These are phyloP conservation scores for Gomphus bonarii DNA, from an alignment of 1,284 basidiomycete species.

Conservation along the genomic window DNA sequence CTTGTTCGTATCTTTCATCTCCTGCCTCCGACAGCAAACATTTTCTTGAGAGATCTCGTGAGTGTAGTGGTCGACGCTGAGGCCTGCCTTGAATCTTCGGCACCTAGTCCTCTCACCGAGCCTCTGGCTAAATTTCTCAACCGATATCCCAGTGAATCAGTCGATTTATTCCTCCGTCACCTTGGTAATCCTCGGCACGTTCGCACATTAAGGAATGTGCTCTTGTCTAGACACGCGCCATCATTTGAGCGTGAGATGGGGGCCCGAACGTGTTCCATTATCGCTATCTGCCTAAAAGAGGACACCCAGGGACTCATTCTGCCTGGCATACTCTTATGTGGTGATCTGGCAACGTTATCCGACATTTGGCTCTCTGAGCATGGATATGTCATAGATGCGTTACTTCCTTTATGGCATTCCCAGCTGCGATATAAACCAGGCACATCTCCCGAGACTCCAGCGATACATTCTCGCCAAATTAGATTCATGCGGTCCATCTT, in stretches of 20 bases:
- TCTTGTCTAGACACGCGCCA: constrained; percentile 70
- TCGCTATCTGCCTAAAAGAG: constrained; percentile 47
- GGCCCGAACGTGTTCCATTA: constrained; percentile 52
- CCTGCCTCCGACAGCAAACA: constrained; percentile 85
- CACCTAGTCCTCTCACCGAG: constrained; percentile 87
- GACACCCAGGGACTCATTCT: constrained; percentile 45
- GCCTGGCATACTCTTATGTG: constrained; percentile 67
- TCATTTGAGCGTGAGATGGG: constrained; percentile 68
- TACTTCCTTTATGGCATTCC: constrained; percentile 66
- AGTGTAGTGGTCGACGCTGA: constrained; percentile 92
- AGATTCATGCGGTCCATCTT: constrained; percentile 69
- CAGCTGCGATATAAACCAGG: constrained; percentile 33
- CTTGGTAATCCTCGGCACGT: constrained; percentile 68
- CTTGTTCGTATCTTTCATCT: constrained; percentile 97
- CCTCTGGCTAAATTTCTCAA: constrained; percentile 89
- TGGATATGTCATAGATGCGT: constrained; percentile 51
- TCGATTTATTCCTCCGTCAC: constrained; percentile 77
- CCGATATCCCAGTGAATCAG: constrained; percentile 79
- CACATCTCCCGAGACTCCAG: constrained; percentile 35
- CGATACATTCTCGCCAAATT: constrained; percentile 49
- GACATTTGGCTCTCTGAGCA: constrained; percentile 70
- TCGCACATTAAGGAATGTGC: constrained; percentile 71
- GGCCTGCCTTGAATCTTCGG: constrained; percentile 82
- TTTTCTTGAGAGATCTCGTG: constrained; percentile 84
- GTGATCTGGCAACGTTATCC: constrained; percentile 62